Conservation (phyloP, 495 filamentous ascomycete species). For the Xeromyces bisporus region DNA sequence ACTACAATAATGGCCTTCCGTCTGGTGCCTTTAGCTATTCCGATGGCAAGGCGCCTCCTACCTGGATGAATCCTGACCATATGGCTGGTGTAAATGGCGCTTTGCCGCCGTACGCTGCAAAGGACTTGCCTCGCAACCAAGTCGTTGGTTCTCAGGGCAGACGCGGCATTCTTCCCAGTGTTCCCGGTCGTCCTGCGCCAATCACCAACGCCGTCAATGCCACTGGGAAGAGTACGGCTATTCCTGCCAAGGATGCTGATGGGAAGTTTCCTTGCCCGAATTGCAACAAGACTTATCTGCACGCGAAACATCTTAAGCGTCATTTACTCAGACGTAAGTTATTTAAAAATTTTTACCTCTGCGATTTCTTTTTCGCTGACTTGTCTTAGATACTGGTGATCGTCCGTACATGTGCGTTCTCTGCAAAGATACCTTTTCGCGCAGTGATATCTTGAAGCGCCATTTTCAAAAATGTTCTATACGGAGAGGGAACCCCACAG, state of each 20-base stretch:
- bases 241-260: constrained; percentile 83
- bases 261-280: constrained; percentile 95
- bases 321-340: constrained; percentile 88
- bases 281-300: constrained; percentile 93
- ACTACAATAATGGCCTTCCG: constrained; percentile 41
- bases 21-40: constrained; percentile 39
- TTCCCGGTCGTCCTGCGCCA: constrained; percentile 58
- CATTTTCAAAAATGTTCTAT: constrained; percentile 98
- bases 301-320: constrained; percentile 93
- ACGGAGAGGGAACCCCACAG: constrained; percentile 83
- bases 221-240: constrained; percentile 55
- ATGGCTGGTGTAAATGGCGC: constrained; percentile 25
- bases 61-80: constrained; percentile 21
- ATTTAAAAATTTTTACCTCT: constrained; percentile 5
- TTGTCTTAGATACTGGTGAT: constrained; percentile 82
- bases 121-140: constrained; percentile 55
- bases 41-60: constrained; percentile 25
- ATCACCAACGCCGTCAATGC: constrained; percentile 39
- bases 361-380: too few relatives aligned
- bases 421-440: constrained; percentile 95
- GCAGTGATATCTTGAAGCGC: constrained; percentile 94
- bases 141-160: constrained; percentile 87
- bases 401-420: constrained; percentile 93
- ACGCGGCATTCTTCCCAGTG: constrained; percentile 76
- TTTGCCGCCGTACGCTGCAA: constrained; percentile 21